These are phyloP conservation scores for Naumovozyma baii DNA, from an alignment of 805 yeast genomes.

Conservation along the genomic window DNA sequence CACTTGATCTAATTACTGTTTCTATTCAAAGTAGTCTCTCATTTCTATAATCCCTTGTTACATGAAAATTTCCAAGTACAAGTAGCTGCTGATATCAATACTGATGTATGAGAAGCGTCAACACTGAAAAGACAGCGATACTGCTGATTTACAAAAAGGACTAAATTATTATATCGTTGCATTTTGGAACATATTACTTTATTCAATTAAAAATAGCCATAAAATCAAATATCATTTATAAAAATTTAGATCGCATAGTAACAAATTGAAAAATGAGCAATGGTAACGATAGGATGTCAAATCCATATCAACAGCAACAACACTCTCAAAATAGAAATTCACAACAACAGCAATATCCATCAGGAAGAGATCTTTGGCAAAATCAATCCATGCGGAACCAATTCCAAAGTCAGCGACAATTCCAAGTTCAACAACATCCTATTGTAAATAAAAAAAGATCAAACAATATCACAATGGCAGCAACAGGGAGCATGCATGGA, in stretches of 20 bases:
- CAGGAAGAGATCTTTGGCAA: slow-evolving; percentile 14
- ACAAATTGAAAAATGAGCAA: slow-evolving; percentile 5
- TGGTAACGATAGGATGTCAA: slow-evolving; percentile 6
- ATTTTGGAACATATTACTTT: too few species aligned
- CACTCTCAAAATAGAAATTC: slow-evolving; percentile 7
- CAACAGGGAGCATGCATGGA: slow-evolving; percentile 16
- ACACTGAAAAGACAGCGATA: too few species aligned
- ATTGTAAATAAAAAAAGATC: slow-evolving; percentile 4
- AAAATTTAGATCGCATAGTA: not conserved
- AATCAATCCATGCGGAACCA: slow-evolving; percentile 2
- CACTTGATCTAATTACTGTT: too few species aligned
- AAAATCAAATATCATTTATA: too few species aligned
- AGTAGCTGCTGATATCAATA: too few species aligned
- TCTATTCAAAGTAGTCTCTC: too few species aligned
- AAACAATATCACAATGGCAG: not conserved
- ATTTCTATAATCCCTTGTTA: too few species aligned
- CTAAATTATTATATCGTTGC: too few species aligned
- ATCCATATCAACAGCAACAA: slow-evolving; percentile 11
- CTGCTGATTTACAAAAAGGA: too few species aligned
- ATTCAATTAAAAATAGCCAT: too few species aligned
- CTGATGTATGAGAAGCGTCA: too few species aligned
- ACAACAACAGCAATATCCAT: slow-evolving; percentile 7
- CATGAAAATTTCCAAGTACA: too few species aligned
- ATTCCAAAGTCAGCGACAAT: slow-evolving; percentile 2
- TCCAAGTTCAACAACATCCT: slow-evolving; percentile 4